Evolutionary conservation across 2,329 filamentous ascomycete species (phyloP), one percentile per base, ranked within the genome.

Genomic region (Neoscytalidium dimidiatum): DNA sequence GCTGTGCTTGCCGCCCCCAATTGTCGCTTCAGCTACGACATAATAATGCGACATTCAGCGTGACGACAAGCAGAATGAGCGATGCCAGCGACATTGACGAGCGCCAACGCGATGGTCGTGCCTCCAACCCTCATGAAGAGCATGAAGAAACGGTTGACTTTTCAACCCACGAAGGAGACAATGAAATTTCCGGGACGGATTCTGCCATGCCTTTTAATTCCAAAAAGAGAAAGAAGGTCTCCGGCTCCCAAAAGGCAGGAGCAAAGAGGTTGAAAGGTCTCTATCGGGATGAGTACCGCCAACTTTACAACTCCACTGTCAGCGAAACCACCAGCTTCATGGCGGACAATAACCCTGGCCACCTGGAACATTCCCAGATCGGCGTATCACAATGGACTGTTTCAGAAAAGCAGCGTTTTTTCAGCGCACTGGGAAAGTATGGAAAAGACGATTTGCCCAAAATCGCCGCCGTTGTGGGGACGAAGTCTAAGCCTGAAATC

Each of bases 401-500:
- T 0, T 70, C 79, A 1, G 94, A 97, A 72, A 96, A 96, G 73
- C 80, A 84, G 1, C 69, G 80, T 0, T 85, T 97, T 65, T 96
- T 92, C 74, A 80, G 85, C 14, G 84, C 86, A 0, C 75, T 96
- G 3, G 81, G 84, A 1, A 85, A 85, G 0, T 82, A 90, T 2
- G 92, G 92, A 0, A 84, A 80, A 60, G 84, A 87, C 69, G 81
- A 92, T 67, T 70, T 90, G 0, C 77, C 77, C 1, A 85, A 83
- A 1, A 89, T 97, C 64, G 83, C 91, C 1, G 71, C 77, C 8
- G 82, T 84, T 0, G 81, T 97, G 17, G 81, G 82, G 0, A 89
- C 87, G 35, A 98, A 98, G 77, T 89, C 87, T 65, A 84, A 87
- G 68, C 73, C 90, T 8, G 92, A 97, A 77, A 87, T 95, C 35